Percentiles rank a stretch among this genome's conserved stretches.
phyloP scores from a whole-genome alignment of 2,329 filamentous ascomycete species.

The Colletotrichum sp. region DNA sequence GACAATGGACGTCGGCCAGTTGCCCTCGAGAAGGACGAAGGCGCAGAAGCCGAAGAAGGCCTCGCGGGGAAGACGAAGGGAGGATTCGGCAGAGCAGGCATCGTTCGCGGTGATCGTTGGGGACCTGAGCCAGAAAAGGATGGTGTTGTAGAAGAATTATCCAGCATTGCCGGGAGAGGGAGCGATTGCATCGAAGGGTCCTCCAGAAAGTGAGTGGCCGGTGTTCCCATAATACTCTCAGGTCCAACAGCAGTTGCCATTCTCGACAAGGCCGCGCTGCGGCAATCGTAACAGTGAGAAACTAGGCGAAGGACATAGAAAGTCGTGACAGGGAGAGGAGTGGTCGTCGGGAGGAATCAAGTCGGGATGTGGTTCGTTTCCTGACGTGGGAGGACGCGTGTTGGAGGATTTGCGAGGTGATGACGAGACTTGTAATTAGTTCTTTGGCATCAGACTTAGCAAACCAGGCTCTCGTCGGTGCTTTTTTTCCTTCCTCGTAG shows the following conservation, averaged over 20 bases:
- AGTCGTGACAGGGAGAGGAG: constrained; percentile 21
- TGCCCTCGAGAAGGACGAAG: constrained; percentile 51
- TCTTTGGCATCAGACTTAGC: constrained; percentile 2
- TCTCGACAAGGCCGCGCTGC: constrained; percentile 49
- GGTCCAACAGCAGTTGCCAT: constrained; percentile 47
- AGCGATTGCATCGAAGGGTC: constrained; percentile 26
- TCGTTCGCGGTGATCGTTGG: constrained; percentile 37
- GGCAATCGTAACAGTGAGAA: constrained; percentile 48
- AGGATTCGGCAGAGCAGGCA: constrained; percentile 61
- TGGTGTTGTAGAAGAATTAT: constrained; percentile 26
- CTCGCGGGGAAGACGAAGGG: constrained; percentile 66
- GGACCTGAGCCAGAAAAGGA: constrained; percentile 30
- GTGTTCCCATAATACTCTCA: constrained; percentile 34
- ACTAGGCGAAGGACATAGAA: constrained; percentile 46
- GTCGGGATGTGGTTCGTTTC: constrained; percentile 9
- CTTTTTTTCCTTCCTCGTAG: not conserved
- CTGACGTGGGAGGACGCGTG: not conserved
- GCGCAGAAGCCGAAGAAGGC: constrained; percentile 50
- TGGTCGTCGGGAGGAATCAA: not conserved
- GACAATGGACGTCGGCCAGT: constrained; percentile 58
- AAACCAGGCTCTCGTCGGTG: not conserved
- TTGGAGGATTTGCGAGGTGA: not conserved
- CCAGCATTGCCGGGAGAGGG: constrained; percentile 30
- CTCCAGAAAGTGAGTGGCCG: constrained; percentile 14
- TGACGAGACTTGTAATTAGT: constrained; percentile 6